Conservation (phyloP, 2,329 filamentous ascomycete genomes). For the Pyrenophora teres region DNA sequence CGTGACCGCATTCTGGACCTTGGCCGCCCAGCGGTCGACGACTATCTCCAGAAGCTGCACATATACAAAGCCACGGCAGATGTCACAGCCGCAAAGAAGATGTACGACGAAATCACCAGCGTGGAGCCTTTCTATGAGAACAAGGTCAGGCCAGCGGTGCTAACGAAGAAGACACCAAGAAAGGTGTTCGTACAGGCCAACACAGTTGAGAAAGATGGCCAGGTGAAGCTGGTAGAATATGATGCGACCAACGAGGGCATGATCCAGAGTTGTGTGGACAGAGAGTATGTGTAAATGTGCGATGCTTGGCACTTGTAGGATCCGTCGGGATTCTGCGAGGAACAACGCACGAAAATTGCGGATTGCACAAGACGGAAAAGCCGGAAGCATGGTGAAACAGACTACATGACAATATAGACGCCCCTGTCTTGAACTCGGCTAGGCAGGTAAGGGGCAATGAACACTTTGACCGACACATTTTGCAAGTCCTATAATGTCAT, state of each 20-base stretch:
- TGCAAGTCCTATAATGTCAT: no score
- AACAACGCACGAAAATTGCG: no score
- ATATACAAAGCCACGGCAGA: constrained; percentile 92
- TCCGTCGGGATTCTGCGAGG: no score
- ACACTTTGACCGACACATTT: no score
- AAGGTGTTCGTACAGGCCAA: constrained; percentile 96
- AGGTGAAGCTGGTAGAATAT: constrained; percentile 78
- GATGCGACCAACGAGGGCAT: constrained; percentile 79
- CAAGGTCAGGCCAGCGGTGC: constrained; percentile 75
- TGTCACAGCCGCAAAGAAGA: constrained; percentile 72
- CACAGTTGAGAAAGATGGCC: constrained; percentile 64
- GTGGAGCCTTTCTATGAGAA: constrained; percentile 87
- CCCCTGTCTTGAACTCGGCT: not conserved
- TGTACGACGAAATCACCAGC: constrained; percentile 82
- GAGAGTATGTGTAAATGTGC: constrained; percentile 38
- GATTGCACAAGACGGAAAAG: no score
- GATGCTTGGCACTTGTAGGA: not conserved
- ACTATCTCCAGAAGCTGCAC: constrained; percentile 88
- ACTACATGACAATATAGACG: no score
- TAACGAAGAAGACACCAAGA: constrained; percentile 78
- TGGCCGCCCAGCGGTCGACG: constrained; percentile 80
- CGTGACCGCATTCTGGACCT: constrained; percentile 83
- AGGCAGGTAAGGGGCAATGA: no score
- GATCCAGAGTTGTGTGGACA: constrained; percentile 48
- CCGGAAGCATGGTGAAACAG: no score